Evolutionary conservation across 208 protist species (phyloP), one percentile per base, ranked within the genome.

Genomic region (Acanthamoeba castellanii): DNA sequence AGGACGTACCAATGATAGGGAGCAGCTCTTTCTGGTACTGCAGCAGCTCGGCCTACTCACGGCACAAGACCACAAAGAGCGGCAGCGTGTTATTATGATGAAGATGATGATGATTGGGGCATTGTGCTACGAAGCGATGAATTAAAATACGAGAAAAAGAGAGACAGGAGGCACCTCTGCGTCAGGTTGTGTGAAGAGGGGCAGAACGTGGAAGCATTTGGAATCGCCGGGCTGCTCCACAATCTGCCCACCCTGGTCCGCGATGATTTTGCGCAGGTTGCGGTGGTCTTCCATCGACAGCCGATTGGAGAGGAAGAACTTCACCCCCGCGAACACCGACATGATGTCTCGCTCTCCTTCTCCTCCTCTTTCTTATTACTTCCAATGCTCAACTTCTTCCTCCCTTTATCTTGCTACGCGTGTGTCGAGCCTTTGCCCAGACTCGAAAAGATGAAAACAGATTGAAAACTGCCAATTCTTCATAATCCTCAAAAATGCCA

Each of bases 261-360:
- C 25, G n/a, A 90, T 68, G 14, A 90, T 42, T 42, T 90, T 90
- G 6, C 52, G 45, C 45, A 90, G 14, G 9, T 66, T 90, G 61
- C 57, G 18, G 30, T 90, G 84, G 9, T 90, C 37, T 2, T 90
- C 84, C 84, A 50, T 68, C 20, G 84, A 27, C 6, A 90, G 32
- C 52, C 61, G 84, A 22, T 90, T 61, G 25, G 84, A 90, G 42
- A 90, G 61, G 61, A 72, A 90, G 61, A 90, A 90, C 52, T 90
- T 61, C 84, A 68, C 84, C 30, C 61, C 61, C 52, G 52, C 42
- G 27, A 90, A 90, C 20, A 45, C 32, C 52, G 61, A 57, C 61
- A 61, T 72, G 84, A 13, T 14, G 30, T 14, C 70, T 30, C 68
- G 5, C 22, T 16, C 59, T 64, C 18, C 20, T 13, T 57, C 52